Base-by-base conservation (phyloP, 2,329 filamentous ascomycete genomes). In the Thelonectria olida region DNA sequence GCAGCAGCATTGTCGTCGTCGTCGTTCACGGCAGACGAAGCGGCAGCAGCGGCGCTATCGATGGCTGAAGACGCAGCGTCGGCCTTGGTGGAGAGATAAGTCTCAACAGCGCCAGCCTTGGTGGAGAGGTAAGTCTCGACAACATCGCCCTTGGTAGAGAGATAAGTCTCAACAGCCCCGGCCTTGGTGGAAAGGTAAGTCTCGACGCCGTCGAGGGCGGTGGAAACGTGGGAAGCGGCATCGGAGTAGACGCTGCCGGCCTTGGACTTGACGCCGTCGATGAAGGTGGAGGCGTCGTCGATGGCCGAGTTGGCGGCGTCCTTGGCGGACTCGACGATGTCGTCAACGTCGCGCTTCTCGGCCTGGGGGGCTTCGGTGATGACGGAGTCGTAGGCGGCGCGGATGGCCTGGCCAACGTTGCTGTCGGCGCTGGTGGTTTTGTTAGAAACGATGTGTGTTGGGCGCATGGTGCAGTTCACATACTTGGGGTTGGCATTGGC, bases 1-100 rank as follows among this genome's bases (percentile, higher is more conserved):
- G 54, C 8, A 4, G 70, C 68, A 25, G 68, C 68, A 42, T 63
- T 65, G 47, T 63, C 64, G 3, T 65, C 49, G 22, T 56, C 23
- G 22, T 58, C 27, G 36, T 45, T 54, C 6, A 44, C 22, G 36
- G 19, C 22, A 15, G 49, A 41, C 5, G 62, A 58, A 8, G 42
- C 54, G 56, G 22, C 19, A 6, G 64, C 53, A 12, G 67, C 67
- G 13, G 60, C 61, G 8, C 51, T 64, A 22, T 60, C 54, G 15
- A 62, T 57, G 2, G 39, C 45, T 1, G 64, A 66, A 34, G 58
- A 67, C 3, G 53, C 28, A 7, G 41, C 47, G 15, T 54, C 65
- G 38, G 48, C 44, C 50, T 23, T 39, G n/a, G 28, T 54, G 10
- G 31, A 41, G 20, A 48, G 15, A 15, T 17, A 45, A 2, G 31